Evolutionary conservation across 306 rosid genomes (phyloP).

Genomic region (Vigna reflexopilosa): DNA sequence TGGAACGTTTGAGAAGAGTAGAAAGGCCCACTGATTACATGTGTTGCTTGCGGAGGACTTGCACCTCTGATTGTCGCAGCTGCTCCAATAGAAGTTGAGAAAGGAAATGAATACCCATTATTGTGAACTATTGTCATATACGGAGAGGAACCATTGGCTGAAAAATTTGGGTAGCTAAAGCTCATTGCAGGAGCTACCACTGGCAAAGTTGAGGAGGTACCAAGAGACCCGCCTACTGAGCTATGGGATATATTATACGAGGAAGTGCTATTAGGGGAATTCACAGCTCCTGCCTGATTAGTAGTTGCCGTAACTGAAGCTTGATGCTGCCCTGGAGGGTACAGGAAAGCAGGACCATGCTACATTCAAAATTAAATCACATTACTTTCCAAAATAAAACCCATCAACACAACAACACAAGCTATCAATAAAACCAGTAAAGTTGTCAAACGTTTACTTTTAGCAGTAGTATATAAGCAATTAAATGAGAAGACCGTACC

Average conservation of each 20-base stretch:
- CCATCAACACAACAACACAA: not conserved
- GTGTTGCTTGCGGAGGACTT: constrained; percentile 58
- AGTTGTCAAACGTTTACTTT: constrained; percentile 16
- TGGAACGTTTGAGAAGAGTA: constrained; percentile 63
- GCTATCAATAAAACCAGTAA: constrained; percentile 11
- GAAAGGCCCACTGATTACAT: constrained; percentile 57
- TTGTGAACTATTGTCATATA: constrained; percentile 60
- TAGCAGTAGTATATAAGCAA: constrained; percentile 17
- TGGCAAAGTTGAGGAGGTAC: constrained; percentile 58
- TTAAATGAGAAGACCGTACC: constrained; percentile 58
- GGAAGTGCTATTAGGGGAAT: constrained; percentile 48
- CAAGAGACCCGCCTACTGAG: constrained; percentile 52
- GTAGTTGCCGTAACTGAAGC: constrained; percentile 47
- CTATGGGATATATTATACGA: constrained; percentile 46
- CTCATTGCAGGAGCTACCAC: constrained; percentile 50
- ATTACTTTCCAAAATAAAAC: constrained; percentile 23
- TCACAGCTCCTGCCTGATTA: constrained; percentile 52
- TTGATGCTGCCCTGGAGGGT: constrained; percentile 60
- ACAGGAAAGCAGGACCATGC: constrained; percentile 57
- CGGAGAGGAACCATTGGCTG: constrained; percentile 57
- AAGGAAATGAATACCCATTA: constrained; percentile 63
- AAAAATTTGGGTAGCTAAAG: constrained; percentile 53
- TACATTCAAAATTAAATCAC: constrained; percentile 48
- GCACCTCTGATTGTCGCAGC: constrained; percentile 52
- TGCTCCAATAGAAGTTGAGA: constrained; percentile 62